These are phyloP conservation scores for Blastobotrys americana DNA, from an alignment of 805 yeast genomes.

Conservation along the genomic window DNA sequence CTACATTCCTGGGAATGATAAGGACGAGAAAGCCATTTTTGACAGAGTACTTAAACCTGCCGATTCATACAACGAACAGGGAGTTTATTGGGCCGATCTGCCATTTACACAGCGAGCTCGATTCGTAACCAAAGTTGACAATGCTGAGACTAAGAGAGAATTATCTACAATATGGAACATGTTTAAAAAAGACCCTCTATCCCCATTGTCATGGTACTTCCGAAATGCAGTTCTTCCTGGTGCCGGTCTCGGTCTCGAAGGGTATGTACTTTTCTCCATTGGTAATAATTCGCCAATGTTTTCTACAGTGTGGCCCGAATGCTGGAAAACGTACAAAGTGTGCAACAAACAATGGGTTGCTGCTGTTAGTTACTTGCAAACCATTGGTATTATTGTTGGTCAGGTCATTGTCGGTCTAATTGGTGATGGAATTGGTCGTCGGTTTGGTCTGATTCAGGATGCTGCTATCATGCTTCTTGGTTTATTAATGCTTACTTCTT, in stretches of 20 bases:
- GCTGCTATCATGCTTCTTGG: constrained; percentile 53
- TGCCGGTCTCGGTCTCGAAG: constrained; percentile 34
- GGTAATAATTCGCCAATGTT: constrained; percentile 31
- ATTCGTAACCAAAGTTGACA: constrained; percentile 26
- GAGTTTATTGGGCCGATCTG: constrained; percentile 35
- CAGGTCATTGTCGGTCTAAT: constrained; percentile 51
- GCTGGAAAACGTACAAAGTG: constrained; percentile 28
- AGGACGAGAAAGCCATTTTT: constrained; percentile 31
- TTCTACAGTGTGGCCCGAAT: constrained; percentile 31
- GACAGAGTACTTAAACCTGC: constrained; percentile 29
- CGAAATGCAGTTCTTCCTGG: constrained; percentile 33
- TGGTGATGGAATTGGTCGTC: constrained; percentile 53
- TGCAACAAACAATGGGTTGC: constrained; percentile 32
- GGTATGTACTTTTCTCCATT: constrained; percentile 33
- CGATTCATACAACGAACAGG: constrained; percentile 29
- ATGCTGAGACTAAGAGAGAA: constrained; percentile 27
- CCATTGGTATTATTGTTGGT: constrained; percentile 50
- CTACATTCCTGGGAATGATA: constrained; percentile 19
- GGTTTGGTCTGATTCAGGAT: constrained; percentile 53
- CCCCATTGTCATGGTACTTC: constrained; percentile 32
- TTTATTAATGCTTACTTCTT: constrained; percentile 49
- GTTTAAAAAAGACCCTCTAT: constrained; percentile 30
- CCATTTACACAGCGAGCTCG: constrained; percentile 23
- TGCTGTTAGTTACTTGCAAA: constrained; percentile 32
- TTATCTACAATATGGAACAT: constrained; percentile 19